Evolutionary conservation across 805 yeast species (phyloP).

Genomic region (Yarrowia divulgata): DNA sequence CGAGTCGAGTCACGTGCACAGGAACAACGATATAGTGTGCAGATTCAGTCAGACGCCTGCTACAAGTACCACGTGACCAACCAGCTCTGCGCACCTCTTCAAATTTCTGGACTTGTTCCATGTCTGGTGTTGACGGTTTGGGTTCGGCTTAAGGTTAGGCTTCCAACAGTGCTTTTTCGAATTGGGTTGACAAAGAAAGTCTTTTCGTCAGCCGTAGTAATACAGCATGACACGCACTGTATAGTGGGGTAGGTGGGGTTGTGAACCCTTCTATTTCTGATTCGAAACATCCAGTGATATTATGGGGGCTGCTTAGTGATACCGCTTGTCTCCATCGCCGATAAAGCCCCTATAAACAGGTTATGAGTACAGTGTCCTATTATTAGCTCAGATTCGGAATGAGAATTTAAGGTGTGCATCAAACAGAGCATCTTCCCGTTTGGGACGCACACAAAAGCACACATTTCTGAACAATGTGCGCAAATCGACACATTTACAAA

Average conservation of each 20-base stretch:
- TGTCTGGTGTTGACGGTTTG: too few species aligned
- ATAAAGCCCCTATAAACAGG: not conserved
- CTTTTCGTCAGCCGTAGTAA: conserved; percentile 9
- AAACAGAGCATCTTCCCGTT: not conserved
- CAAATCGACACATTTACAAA: conserved; percentile 10
- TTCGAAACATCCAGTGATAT: too few species aligned
- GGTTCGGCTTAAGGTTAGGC: not conserved
- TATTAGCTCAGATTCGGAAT: conserved; percentile 7
- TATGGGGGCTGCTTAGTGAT: too few species aligned
- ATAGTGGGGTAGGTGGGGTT: not conserved
- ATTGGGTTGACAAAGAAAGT: not conserved
- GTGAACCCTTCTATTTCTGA: too few species aligned
- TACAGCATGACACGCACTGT: conserved; percentile 22
- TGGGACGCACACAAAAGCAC: conserved; percentile 9
- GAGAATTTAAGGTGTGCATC: not conserved
- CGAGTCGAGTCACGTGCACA: too few species aligned
- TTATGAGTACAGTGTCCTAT: not conserved
- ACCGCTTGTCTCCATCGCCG: not conserved
- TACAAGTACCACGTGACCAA: too few species aligned
- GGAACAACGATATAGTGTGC: too few species aligned
- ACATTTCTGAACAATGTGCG: conserved; percentile 16
- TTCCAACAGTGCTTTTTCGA: not conserved
- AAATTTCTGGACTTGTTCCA: too few species aligned
- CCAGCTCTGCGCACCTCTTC: too few species aligned
- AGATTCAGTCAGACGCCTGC: too few species aligned